Evolutionary conservation across 2,329 filamentous ascomycete species (phyloP).

Genomic region (Ophiosphaerella herpotricha): DNA sequence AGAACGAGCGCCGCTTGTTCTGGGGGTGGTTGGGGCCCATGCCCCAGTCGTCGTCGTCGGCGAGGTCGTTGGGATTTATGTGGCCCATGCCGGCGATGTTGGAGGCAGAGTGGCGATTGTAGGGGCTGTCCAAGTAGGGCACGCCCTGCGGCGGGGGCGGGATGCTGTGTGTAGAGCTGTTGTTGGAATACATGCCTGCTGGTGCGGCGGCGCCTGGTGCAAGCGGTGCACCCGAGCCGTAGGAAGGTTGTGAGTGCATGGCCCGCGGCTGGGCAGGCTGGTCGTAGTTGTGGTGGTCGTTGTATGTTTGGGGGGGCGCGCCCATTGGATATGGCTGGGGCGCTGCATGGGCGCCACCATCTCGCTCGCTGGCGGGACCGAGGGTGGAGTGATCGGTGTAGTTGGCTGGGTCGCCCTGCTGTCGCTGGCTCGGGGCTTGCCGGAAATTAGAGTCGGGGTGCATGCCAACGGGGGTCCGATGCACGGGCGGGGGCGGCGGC

Average conservation of each 20-base stretch:
- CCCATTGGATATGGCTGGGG: conserved; percentile 25
- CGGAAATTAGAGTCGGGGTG: conserved; percentile 27
- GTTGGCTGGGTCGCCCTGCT: conserved; percentile 33
- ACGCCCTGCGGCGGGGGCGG: conserved; percentile 40
- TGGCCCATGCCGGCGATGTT: conserved; percentile 46
- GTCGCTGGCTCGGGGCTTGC: conserved; percentile 25
- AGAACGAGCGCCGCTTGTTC: conserved; percentile 62
- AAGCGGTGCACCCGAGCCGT: conserved; percentile 27
- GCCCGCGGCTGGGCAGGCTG: conserved; percentile 21
- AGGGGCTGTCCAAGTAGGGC: conserved; percentile 67
- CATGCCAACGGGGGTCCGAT: conserved; percentile 35
- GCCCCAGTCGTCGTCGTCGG: conserved; percentile 87
- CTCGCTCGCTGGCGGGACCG: conserved; percentile 61
- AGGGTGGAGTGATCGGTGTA: conserved; percentile 43
- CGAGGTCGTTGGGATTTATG: conserved; percentile 78
- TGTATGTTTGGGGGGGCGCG: conserved; percentile 31
- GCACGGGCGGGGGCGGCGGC: conserved; percentile 42
- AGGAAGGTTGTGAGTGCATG: conserved; percentile 29
- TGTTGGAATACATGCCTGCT: conserved; percentile 41
- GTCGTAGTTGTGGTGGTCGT: conserved; percentile 31
- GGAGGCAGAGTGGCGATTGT: conserved; percentile 60
- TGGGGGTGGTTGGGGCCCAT: conserved; percentile 58
- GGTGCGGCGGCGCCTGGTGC: conserved; percentile 40
- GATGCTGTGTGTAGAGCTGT: conserved; percentile 56
- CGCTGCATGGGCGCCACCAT: conserved; percentile 63